phyloP scores from a whole-genome alignment of 2,329 filamentous ascomycete species.

The Fusarium continuum region DNA sequence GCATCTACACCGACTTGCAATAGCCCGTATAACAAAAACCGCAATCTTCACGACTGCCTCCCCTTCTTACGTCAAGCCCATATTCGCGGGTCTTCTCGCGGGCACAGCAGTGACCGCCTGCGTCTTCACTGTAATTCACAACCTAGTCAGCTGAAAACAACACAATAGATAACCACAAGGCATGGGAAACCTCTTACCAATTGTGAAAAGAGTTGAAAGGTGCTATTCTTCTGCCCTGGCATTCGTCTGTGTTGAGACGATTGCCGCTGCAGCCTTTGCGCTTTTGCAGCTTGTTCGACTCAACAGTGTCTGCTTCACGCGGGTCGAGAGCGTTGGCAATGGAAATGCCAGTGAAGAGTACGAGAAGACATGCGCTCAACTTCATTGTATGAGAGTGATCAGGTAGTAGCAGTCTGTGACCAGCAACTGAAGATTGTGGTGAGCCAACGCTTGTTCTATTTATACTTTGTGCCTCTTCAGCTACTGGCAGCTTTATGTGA shows the following conservation, averaged over 20 bases:
- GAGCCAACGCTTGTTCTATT: background rate
- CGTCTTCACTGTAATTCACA: background rate
- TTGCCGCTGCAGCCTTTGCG: background rate
- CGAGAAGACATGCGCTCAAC: background rate
- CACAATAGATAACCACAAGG: background rate
- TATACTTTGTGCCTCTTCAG: background rate
- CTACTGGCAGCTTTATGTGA: background rate
- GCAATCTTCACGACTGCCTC: background rate
- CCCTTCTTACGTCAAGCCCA: background rate
- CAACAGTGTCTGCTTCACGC: background rate
- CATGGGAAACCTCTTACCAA: background rate
- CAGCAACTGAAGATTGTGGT: background rate
- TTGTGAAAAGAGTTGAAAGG: constrained; percentile 2
- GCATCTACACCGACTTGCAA: background rate
- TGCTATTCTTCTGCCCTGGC: background rate
- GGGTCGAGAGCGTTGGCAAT: background rate
- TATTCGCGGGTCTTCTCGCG: background rate
- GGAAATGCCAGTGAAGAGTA: background rate
- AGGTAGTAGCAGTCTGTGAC: background rate
- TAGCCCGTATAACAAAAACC: background rate
- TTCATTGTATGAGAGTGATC: background rate
- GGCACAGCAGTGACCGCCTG: background rate
- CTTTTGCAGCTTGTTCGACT: background rate
- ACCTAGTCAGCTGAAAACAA: background rate
- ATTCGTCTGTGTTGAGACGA: background rate